These are phyloP conservation scores for Caryopteris hybrid DNA, from an alignment of 305 asterid genomes.

Conservation along the genomic window DNA sequence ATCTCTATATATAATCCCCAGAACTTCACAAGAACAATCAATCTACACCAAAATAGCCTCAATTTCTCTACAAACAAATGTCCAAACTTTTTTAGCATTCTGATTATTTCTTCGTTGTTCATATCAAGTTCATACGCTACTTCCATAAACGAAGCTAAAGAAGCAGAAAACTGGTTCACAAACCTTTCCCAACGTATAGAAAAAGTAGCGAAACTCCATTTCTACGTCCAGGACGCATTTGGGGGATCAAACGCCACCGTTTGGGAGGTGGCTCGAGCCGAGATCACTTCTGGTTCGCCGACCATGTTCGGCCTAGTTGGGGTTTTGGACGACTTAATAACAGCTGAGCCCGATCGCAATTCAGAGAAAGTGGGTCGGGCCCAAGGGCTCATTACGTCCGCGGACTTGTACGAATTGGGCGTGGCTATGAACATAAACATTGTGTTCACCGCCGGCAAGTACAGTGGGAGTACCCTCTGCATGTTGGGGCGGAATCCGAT, in stretches of 20 bases:
- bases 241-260: constrained; percentile 29
- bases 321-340: constrained; percentile 26
- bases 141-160: neutral
- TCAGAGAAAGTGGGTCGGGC: constrained; percentile 27
- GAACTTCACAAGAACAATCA: neutral
- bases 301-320: constrained; percentile 24
- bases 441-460: constrained; percentile 19
- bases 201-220: constrained; percentile 16
- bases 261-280: constrained; percentile 34
- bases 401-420: constrained; percentile 8
- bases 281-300: neutral
- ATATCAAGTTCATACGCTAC: neutral
- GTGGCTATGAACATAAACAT: constrained; percentile 23
- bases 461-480: constrained; percentile 31
- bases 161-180: constrained; percentile 23
- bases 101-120: no score
- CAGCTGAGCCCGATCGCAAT: constrained; percentile 13
- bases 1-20: neutral
- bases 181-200: constrained; percentile 1
- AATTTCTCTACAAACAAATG: no score
- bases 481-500: constrained; percentile 24
- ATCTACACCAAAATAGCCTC: neutral
- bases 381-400: constrained; percentile 24
- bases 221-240: constrained; percentile 22
- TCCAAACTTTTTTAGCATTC: no score